Percentiles rank a stretch among this genome's conserved stretches.
Conservation (phyloP, 768 basidiomycete species). For the Calocera cornea region DNA sequence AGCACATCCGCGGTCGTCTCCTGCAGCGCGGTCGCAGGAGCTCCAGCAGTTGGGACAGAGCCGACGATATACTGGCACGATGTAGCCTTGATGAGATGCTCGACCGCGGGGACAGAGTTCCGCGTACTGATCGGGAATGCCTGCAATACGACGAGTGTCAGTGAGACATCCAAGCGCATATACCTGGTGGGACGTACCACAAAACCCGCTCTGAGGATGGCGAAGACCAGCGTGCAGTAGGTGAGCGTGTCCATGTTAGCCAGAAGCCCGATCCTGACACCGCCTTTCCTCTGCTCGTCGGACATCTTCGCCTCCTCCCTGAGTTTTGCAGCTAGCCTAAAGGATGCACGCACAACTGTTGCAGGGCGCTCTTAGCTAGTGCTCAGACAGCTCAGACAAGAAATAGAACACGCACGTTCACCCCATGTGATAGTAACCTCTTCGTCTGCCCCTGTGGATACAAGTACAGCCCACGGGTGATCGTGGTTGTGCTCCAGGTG, state of each 20-base stretch:
- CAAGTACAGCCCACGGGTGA: background rate
- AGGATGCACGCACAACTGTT: background rate
- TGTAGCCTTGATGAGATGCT: background rate
- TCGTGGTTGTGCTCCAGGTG: background rate
- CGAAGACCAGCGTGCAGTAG: background rate
- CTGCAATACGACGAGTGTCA: background rate
- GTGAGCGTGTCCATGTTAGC: background rate
- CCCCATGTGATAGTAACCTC: background rate
- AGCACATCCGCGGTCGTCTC: background rate
- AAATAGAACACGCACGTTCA: background rate
- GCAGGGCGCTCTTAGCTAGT: background rate
- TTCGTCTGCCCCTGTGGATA: background rate
- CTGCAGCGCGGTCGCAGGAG: background rate
- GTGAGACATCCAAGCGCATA: too few relatives aligned
- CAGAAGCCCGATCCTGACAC: background rate
- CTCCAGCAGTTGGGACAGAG: background rate
- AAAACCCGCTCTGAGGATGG: background rate
- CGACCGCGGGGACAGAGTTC: background rate
- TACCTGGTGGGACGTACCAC: background rate
- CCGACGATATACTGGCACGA: background rate
- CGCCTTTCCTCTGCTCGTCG: background rate
- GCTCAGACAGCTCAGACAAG: too few relatives aligned
- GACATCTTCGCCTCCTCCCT: background rate
- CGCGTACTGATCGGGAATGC: background rate
- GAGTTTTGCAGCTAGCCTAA: background rate